A percentile compares a stretch with the other conserved stretches of the same genome.
phyloP scores from a whole-genome alignment of 2,329 filamentous ascomycete genomes.

The Gaeumannomyces sp. region DNA sequence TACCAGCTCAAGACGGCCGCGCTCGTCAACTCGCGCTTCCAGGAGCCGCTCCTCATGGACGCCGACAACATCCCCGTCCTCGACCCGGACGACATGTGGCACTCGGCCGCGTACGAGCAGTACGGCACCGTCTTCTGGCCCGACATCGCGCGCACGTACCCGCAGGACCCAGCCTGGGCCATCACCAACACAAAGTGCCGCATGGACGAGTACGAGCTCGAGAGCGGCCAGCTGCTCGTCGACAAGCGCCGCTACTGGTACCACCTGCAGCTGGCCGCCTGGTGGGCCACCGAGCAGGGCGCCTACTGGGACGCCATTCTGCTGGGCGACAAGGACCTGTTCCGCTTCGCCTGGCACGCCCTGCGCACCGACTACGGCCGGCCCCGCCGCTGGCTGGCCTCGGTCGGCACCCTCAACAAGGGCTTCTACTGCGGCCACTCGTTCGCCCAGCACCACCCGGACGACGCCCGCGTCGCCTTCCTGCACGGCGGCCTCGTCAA shows the following conservation, averaged over 20 bases:
- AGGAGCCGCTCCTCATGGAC: constrained; percentile 28
- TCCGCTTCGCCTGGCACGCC: constrained; percentile 28
- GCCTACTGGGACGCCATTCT: constrained; percentile 22
- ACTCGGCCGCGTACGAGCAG: constrained; percentile 20
- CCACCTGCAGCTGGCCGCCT: constrained; percentile 29
- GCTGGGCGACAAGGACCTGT: constrained; percentile 31
- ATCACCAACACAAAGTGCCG: constrained; percentile 29
- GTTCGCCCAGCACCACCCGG: constrained; percentile 28
- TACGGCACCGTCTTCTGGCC: constrained; percentile 30
- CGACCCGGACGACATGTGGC: constrained; percentile 17
- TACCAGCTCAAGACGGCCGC: constrained; percentile 29
- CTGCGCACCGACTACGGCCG: constrained; percentile 25
- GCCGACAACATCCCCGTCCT: constrained; percentile 28
- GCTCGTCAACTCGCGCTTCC: constrained; percentile 28
- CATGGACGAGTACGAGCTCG: constrained; percentile 28
- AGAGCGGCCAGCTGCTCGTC: constrained; percentile 29
- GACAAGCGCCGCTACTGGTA: constrained; percentile 30
- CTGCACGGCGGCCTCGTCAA: constrained; percentile 27
- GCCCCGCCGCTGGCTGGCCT: constrained; percentile 24
- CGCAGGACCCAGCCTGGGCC: constrained; percentile 22
- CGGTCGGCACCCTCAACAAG: constrained; percentile 21
- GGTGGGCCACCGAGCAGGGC: constrained; percentile 22
- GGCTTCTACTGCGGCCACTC: constrained; percentile 26
- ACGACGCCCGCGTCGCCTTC: constrained; percentile 23
- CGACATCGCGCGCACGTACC: constrained; percentile 27